Base-by-base conservation (phyloP, 305 asterid genomes). In the Fraxinus angustifolia region DNA sequence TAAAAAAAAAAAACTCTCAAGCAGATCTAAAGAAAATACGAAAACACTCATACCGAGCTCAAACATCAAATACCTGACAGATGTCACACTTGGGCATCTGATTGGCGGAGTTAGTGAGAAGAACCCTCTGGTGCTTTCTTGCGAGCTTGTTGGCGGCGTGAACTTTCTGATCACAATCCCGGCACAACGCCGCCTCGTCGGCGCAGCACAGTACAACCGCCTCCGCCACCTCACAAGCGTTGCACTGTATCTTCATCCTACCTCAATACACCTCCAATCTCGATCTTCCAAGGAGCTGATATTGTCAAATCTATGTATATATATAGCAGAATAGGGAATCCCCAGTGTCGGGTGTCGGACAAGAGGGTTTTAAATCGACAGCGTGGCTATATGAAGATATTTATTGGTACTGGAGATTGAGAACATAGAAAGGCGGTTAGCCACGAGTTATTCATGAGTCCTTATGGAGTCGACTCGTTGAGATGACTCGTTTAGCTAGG, bases 201-300 rank as follows among this genome's bases (percentile, higher is more conserved):
- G 98, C 97, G 84, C 99, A 96, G 88, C 99, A 96, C 34, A 93
- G 86, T 10, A 96, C 91, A 53, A 78, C 88, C 5, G 99, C 99
- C 87, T 92, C 97, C 81, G 92, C 97, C 68, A 85, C 88, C 89
- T 87, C 97, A 78, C 99, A 94, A 16, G 88, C 93, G 91, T 90
- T 94, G 86, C 99, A 96, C 95, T 96, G 98, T 87, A 96, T 92
- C 94, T 92, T 94, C 99, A 96, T 95, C 83, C 80, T 53, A 28
- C 62, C 60, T 79, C 42, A 26, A 65, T 33, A 14, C 7, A 5
- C 31, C 30, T 26, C 17, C 11, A 83, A 79, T 78, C 35, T 3
- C 28, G 65, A 56, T 56, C 65, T n/a, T 56, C 65, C 65, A n/a
- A 17, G 16, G 2, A 7, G 21, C 2, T 28, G 36, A 14, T 40